Evolutionary conservation across 2,329 filamentous ascomycete species (phyloP), one percentile per base, ranked within the genome.

Genomic region (Rutstroemia sp.): DNA sequence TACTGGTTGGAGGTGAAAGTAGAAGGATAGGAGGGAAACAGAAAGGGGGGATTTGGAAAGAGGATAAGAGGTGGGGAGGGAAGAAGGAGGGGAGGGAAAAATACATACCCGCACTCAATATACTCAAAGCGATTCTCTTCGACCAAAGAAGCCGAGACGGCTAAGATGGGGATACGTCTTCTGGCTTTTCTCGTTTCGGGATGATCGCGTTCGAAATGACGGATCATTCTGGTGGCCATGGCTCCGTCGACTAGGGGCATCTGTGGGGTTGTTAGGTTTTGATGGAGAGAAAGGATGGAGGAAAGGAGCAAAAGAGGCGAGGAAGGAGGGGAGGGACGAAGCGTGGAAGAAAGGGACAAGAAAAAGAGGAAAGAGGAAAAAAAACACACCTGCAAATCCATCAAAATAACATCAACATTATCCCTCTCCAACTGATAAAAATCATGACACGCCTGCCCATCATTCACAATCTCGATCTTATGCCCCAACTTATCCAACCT

Each of bases 171-270:
- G 2, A 92, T 78, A 34, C 87, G 80, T 7, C 64, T 67, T 69
- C 73, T 73, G 0, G 73, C 72, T 14, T 51, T 30, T 23, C 38
- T 39, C 9, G 21, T 30, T 27, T 38, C n/a, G 1, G 42, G 17
- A 7, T 39, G 23, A 54, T 80, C 79, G 17, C 58, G 61, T 67
- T 95, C 90, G 52, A 79, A 84, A 0, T 82, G 82, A 19, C 91
- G 80, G 60, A 96, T 95, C 79, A 90, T 87, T 70, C 89, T 91
- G 0, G 90, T 88, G 12, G 90, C 90, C 4, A 79, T 83, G 23
- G 92, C 77, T 10, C 91, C 91, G 66, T 95, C 89, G 2, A 95
- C 87, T 27, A 95, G 94, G 19, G 91, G 90, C 91, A 96, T 95
- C 89, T 95, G 17, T 9, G 12, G 5, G 42, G 16, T 23, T 47